Conservation (phyloP, 225 moss, liverwort and hornwort genomes). For the Polytrichum commune region DNA sequence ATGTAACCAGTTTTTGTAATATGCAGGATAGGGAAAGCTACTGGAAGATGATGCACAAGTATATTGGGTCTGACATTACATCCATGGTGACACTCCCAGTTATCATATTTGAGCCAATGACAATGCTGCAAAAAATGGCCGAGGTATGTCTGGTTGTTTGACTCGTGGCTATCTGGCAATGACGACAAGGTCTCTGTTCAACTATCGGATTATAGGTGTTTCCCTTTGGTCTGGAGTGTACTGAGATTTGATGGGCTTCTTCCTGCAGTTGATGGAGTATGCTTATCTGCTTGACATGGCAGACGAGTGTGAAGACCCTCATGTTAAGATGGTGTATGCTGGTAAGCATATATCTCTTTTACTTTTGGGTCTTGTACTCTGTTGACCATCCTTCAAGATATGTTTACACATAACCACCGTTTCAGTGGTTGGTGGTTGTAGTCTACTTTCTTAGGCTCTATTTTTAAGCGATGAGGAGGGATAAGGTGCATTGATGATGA, state of each 20-base stretch:
- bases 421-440: too few species aligned
- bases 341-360: slow-evolving; percentile 8
- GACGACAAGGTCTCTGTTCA: too few species aligned
- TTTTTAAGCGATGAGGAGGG: too few species aligned
- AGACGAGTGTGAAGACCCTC: slow-evolving; percentile 59
- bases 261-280: slow-evolving; percentile 67
- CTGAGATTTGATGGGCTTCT: slow-evolving; percentile 5
- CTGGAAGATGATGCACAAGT: slow-evolving; percentile 99
- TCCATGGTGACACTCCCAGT: slow-evolving; percentile 97
- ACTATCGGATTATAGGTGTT: too few species aligned
- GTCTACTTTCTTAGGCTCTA: too few species aligned
- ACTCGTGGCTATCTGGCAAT: too few species aligned
- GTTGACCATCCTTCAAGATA: too few species aligned
- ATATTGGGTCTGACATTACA: slow-evolving; percentile 92
- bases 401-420: too few species aligned
- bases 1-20: background rate
- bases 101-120: slow-evolving; percentile 92
- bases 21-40: slow-evolving; percentile 87
- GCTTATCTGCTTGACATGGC: slow-evolving; percentile 66
- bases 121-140: slow-evolving; percentile 84
- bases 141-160: slow-evolving; percentile 47
- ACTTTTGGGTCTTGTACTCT: too few species aligned
- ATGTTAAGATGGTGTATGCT: slow-evolving; percentile 57
- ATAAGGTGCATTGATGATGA: too few species aligned
- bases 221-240: background rate